These are phyloP conservation scores for Camelina laxa DNA, from an alignment of 345 rosid species.

Conservation along the genomic window DNA sequence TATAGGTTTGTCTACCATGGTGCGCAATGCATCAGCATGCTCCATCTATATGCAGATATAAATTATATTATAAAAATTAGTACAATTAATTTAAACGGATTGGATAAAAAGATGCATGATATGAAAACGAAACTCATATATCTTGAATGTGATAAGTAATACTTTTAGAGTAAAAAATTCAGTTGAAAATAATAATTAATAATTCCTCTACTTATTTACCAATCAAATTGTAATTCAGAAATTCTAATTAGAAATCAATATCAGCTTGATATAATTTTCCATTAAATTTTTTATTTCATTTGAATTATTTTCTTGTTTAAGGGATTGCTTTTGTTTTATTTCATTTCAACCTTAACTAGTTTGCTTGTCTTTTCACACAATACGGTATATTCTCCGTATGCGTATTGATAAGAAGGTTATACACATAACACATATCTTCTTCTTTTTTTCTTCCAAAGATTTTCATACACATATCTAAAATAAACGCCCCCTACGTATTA, in stretches of 20 bases:
- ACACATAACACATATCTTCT: background rate
- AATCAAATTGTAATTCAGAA: background rate
- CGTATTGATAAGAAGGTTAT: constrained; percentile 4
- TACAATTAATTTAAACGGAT: too few species aligned
- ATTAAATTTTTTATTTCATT: background rate
- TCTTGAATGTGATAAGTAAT: too few species aligned
- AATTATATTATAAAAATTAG: too few species aligned
- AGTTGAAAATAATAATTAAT: too few species aligned
- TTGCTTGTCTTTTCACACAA: background rate
- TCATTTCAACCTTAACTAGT: background rate
- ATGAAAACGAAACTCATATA: too few species aligned
- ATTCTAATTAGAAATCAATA: background rate
- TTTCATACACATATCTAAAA: background rate
- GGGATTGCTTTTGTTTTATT: background rate
- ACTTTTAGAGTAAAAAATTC: too few species aligned
- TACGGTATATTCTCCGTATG: background rate
- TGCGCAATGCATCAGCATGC: too few species aligned
- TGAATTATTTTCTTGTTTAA: background rate
- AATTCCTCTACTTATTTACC: too few species aligned
- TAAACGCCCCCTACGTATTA: constrained; percentile 29
- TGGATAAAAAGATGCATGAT: too few species aligned
- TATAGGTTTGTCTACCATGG: too few species aligned
- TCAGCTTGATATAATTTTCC: constrained; percentile 16
- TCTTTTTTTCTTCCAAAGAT: too few species aligned
- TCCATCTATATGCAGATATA: too few species aligned